A percentile compares a stretch with the other conserved stretches of the same genome.
phyloP scores from a whole-genome alignment of 2,329 filamentous ascomycete species.

The Claviceps paspali region DNA sequence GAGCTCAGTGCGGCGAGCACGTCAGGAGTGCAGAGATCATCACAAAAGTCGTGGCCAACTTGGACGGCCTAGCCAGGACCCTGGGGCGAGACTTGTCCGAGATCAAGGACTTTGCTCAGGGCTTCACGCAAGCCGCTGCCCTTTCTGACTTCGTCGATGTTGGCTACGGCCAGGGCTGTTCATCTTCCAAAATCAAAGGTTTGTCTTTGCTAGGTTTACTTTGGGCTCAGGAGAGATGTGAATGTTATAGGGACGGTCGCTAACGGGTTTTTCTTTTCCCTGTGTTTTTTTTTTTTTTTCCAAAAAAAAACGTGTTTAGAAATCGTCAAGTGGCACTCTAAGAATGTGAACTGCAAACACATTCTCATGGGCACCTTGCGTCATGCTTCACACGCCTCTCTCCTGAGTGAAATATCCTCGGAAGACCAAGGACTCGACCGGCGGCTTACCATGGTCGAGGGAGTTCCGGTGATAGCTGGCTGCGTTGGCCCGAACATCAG shows the following conservation, averaged over 20 bases:
- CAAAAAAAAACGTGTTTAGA: conserved; percentile 19
- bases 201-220: too few relatives aligned
- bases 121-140: conserved; percentile 43
- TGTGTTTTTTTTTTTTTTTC: too few relatives aligned
- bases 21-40: conserved; percentile 36
- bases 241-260: too few relatives aligned
- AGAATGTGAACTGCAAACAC: conserved; percentile 46
- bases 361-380: conserved; percentile 47
- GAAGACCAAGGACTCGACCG: conserved; percentile 27
- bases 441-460: conserved; percentile 39
- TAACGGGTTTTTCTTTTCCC: too few relatives aligned
- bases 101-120: conserved; percentile 40
- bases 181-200: conserved; percentile 47
- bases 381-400: conserved; percentile 43
- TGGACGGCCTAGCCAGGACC: conserved; percentile 32
- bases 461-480: conserved; percentile 30
- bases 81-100: conserved; percentile 33
- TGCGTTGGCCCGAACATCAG: conserved; percentile 30
- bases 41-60: conserved; percentile 40
- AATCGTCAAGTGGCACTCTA: conserved; percentile 38
- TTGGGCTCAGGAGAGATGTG: too few relatives aligned
- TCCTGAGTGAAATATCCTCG: conserved; percentile 38
- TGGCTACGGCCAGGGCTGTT: conserved; percentile 41
- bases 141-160: conserved; percentile 51
- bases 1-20: conserved; percentile 28